Base-by-base conservation (phyloP, 2,329 filamentous ascomycete genomes). In the Exophiala spinifera region DNA sequence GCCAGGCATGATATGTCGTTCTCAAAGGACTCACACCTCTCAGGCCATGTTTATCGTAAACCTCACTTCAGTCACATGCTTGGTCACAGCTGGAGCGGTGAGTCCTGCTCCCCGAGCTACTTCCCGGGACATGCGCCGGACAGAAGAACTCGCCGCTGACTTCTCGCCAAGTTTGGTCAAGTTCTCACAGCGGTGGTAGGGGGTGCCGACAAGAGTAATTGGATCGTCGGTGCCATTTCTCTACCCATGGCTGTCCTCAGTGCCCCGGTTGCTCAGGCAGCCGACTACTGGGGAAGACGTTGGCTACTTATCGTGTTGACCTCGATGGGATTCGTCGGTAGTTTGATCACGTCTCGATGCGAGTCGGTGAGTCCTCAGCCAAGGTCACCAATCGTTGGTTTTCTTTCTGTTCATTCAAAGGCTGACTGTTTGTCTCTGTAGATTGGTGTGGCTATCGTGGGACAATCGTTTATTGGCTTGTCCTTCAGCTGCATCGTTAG, bases 211-310 rank as follows among this genome's bases (percentile, higher is more conserved):
- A 43, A 43, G 40, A 43, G 40, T n/a, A 43, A 43, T 19, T 43
- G 40, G 40, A 43, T 43, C 17, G 40, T 43, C 40, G 40, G 40
- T 43, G 40, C 40, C 17, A 43, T 43, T n/a, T 14, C 40, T 43
- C 40, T 43, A 17, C 40, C 40, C 40, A 43, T 43, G 40, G 40
- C 40, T n/a, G 40, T 43, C 17, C 40, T 43, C 40, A 43, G 40
- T 43, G 40, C 40, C 17, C 40, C 40, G 40, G 40, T 43, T 43
- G 40, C 40, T 43, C 40, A 43, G 17, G 40, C 40, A 43, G 40
- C 40, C 17, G 40, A 43, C 40, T 43, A 43, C 40, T 43, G 40
- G 40, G 40, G 40, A 43, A 43, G 40, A 43, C 40, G 40, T 43
- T 43, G 40, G 40, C 17, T 43, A 15, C 40, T 43, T 19, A 43